phyloP scores from a whole-genome alignment of 106 monocot species.

The Dioscorea dumetorum region DNA sequence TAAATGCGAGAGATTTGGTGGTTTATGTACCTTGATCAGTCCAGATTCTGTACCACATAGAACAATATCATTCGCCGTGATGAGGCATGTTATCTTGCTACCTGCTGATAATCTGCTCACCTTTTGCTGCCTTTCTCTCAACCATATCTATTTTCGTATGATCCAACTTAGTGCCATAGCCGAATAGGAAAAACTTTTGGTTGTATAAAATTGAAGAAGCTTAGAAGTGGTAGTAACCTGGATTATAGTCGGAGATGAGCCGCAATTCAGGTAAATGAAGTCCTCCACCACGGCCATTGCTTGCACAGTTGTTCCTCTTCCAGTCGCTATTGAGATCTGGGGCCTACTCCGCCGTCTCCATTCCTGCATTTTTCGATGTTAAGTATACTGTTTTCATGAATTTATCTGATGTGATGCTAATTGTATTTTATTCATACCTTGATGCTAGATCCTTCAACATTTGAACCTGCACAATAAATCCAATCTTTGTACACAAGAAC shows the following conservation, averaged over 20 bases:
- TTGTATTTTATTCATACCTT: conserved; percentile 41
- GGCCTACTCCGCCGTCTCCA: conserved; percentile 56
- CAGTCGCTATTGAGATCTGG: conserved; percentile 33
- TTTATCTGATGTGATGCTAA: neutral
- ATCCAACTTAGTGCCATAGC: neutral
- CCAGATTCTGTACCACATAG: conserved; percentile 91
- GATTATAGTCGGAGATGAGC: conserved; percentile 61
- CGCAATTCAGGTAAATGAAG: conserved; percentile 75
- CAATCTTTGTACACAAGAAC: conserved; percentile 55
- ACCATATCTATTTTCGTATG: conserved; percentile 52
- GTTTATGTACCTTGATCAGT: conserved; percentile 58
- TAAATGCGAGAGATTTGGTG: too few species aligned
- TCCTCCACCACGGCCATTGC: conserved; percentile 86
- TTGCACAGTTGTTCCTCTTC: conserved; percentile 41
- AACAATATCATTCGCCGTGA: conserved; percentile 74
- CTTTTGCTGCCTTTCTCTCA: conserved; percentile 79
- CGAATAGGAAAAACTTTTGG: neutral
- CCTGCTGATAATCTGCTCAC: conserved; percentile 92
- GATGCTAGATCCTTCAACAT: conserved; percentile 60
- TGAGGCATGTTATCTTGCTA: conserved; percentile 80
- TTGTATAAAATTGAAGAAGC: neutral
- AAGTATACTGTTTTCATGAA: too few species aligned
- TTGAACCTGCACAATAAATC: conserved; percentile 61
- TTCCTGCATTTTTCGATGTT: conserved; percentile 36
- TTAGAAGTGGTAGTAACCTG: conserved; percentile 42